These are phyloP conservation scores for Apodospora peruviana DNA, from an alignment of 495 filamentous ascomycete species.

Conservation along the genomic window DNA sequence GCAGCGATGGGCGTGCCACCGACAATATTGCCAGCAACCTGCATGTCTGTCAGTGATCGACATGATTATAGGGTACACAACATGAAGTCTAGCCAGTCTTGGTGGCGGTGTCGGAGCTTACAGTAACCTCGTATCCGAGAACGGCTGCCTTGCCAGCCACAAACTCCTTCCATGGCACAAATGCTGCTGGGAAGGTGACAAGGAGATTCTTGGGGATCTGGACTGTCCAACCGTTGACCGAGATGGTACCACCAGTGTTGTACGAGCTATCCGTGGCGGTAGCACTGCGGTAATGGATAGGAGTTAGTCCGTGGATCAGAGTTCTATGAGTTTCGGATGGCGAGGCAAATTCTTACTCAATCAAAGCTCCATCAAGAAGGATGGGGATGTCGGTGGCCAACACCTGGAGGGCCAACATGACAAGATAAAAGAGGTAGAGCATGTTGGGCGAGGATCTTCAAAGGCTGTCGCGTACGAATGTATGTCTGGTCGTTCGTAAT, in stretches of 20 bases:
- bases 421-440: background rate
- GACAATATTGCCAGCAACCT: slow-evolving; percentile 33
- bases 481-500: too few species aligned
- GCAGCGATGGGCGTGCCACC: slow-evolving; percentile 28
- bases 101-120: too few species aligned
- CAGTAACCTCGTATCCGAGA: slow-evolving; percentile 27
- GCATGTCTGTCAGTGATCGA: background rate
- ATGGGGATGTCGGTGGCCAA: slow-evolving; percentile 8
- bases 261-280: slow-evolving; percentile 20
- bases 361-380: slow-evolving; percentile 8
- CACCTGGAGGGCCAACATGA: slow-evolving; percentile 4
- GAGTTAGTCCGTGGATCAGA: too few species aligned
- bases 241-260: slow-evolving; percentile 34
- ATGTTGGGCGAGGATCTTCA: background rate
- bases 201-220: slow-evolving; percentile 37
- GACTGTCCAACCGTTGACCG: slow-evolving; percentile 32
- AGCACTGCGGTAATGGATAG: slow-evolving; percentile 14
- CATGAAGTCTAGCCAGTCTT: background rate
- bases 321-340: too few species aligned
- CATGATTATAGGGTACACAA: background rate
- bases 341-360: slow-evolving; percentile 12
- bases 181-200: slow-evolving; percentile 34
- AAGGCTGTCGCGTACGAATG: background rate
- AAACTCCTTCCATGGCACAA: slow-evolving; percentile 33
- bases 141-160: slow-evolving; percentile 14